Base-by-base conservation (phyloP, 2,329 filamentous ascomycete species). In the Teratosphaeriaceae sp. region DNA sequence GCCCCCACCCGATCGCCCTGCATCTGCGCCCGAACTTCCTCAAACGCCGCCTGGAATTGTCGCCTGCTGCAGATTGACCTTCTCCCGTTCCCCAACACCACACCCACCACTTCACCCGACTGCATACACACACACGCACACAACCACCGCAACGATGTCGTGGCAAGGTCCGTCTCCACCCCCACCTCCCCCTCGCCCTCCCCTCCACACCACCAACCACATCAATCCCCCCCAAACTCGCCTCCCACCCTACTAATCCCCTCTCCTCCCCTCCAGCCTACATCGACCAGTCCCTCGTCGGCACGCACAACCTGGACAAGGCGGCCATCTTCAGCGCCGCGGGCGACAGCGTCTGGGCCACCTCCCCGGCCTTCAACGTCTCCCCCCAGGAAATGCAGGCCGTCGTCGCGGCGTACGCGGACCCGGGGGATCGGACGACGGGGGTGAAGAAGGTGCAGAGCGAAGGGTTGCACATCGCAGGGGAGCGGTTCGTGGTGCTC, bases 311-410 rank as follows among this genome's bases (percentile, higher is more conserved):
- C 65, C 69, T 94, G 62, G 84, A 92, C 72, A 83, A 88, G 72
- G 88, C 78, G 59, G 85, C 85, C 63, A 88, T 95, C 65, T 80
- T 92, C 74, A 88, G 84, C 68, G 71, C 70, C 52, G 84, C 84
- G 56, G 86, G 88, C 58, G 85, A 85, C 69, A 88, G 82, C 64
- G 75, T 79, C 57, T 94, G 88, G 87, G 88, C 88, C 48, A 65
- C 73, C 31, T 81, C 80, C 21, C 18, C 76, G 42, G 78, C 74
- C 55, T 94, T 95, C 72, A 71, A 74, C 63, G 88, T 95, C 82
- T 66, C 69, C 16, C 71, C 74, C 3, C 61, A 68, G 13, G 77
- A 82, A 59, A 74, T 80, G 63, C 65, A 72, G 54, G 70, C 67
- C 48, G 69, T 82, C 49, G 71, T 75, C 46, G 61, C 63, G 46